These are phyloP conservation scores for Aquilaria malaccensis DNA, from an alignment of 345 rosid genomes.

Conservation along the genomic window DNA sequence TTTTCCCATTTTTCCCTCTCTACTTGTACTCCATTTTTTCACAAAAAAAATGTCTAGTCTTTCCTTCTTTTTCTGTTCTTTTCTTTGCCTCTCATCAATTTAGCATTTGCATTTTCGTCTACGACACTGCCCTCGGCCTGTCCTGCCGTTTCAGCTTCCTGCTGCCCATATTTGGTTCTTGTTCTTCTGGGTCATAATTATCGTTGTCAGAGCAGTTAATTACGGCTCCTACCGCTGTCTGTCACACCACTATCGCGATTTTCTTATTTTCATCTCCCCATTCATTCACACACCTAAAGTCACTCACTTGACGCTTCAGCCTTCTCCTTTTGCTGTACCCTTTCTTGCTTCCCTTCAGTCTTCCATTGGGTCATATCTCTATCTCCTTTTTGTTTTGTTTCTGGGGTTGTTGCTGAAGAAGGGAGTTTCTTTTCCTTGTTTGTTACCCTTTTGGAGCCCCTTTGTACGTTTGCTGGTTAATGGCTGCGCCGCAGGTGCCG, in stretches of 20 bases:
- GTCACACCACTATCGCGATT: too few species aligned
- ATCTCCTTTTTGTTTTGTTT: background rate
- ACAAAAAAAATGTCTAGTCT: too few species aligned
- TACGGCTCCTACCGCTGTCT: conserved; percentile 48
- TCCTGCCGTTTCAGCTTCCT: conserved; percentile 15
- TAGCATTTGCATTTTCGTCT: conserved; percentile 12
- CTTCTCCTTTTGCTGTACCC: conserved; percentile 21
- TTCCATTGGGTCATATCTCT: background rate
- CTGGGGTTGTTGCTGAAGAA: conserved; percentile 1
- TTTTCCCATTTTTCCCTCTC: background rate
- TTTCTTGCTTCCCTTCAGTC: conserved; percentile 3
- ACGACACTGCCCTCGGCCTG: background rate
- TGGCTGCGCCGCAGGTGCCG: conserved; percentile 45
- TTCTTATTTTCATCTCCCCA: conserved; percentile 3
- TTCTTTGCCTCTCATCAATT: too few species aligned
- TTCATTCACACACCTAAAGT: conserved; percentile 23
- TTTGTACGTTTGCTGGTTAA: conserved; percentile 13
- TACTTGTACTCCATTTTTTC: too few species aligned
- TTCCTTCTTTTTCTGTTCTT: too few species aligned
- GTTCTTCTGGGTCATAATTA: conserved; percentile 27
- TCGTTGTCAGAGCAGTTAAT: conserved; percentile 58
- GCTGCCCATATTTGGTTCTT: conserved; percentile 12
- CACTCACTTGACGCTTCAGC: conserved; percentile 8
- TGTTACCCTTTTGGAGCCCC: conserved; percentile 1
- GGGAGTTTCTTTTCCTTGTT: background rate